Conservation (phyloP, 2,329 filamentous ascomycete species). For the Lasiodiplodia citricola region DNA sequence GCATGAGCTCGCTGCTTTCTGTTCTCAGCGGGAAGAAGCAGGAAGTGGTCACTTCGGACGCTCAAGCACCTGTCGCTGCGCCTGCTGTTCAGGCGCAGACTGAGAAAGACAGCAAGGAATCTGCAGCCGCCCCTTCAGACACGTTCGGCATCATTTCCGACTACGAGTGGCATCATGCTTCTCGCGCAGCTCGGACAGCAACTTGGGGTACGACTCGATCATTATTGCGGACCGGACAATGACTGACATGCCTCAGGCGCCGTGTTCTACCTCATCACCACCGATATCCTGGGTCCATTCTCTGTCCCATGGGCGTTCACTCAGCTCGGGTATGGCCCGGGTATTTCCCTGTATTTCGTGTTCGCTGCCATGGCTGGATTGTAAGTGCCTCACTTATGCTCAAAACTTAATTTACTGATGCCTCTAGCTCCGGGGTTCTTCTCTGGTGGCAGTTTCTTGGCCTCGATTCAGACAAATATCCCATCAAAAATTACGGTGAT, state of each 20-base stretch:
- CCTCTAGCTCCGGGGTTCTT: constrained; percentile 41
- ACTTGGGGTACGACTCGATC: constrained; percentile 33
- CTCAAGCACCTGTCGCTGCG: constrained; percentile 10
- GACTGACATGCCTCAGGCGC: constrained; percentile 26
- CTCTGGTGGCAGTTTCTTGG: constrained; percentile 49
- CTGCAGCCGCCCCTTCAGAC: background rate
- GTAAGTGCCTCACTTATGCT: constrained; percentile 13
- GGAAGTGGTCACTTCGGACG: constrained; percentile 10
- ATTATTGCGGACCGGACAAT: background rate
- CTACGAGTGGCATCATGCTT: constrained; percentile 42
- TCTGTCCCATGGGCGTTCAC: constrained; percentile 41
- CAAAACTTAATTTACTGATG: background rate
- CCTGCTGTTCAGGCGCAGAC: background rate
- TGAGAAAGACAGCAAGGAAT: background rate
- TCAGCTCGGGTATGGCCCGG: constrained; percentile 42
- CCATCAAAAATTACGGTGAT: constrained; percentile 49
- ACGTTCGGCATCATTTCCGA: constrained; percentile 33
- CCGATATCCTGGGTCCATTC: constrained; percentile 48
- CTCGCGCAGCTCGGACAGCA: constrained; percentile 42
- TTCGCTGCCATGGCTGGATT: constrained; percentile 44
- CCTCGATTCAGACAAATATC: constrained; percentile 49
- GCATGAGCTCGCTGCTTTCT: constrained; percentile 2
- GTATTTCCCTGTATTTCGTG: constrained; percentile 44
- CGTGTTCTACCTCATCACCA: constrained; percentile 54
- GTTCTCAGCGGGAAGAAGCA: constrained; percentile 22